Base-by-base conservation (phyloP, 1,139 yeast genomes). In the Geotrichum histeridarum region DNA sequence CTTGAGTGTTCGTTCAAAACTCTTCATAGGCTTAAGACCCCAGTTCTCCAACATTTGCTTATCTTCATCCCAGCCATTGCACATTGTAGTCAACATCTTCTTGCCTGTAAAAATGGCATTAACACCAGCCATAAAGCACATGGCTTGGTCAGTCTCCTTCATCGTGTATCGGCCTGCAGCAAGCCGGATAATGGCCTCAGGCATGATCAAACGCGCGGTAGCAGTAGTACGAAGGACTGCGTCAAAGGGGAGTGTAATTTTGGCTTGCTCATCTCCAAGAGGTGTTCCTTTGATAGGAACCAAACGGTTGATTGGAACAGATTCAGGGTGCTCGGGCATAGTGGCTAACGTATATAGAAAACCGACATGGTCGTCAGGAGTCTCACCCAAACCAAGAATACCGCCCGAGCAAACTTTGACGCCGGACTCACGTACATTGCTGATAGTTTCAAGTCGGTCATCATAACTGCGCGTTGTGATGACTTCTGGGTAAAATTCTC, bases 1-100 rank as follows among this genome's bases (percentile, higher is more conserved):
- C 31, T 48, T 48, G 11, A 27, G 36, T 2, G 55, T 53, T 44
- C 62, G 50, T 50, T 62, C 64, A 59, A 79, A 80, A 58, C 84
- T 77, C 67, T 80, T 74, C 87, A 85, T 81, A 39, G 90, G 89
- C 59, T 69, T 73, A 62, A 84, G 68, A 0, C 94, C 94, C 93
- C 93, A 86, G 62, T 77, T 79, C 2, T 69, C 67, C 41, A 86
- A 71, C 88, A 86, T 81, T 8, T 70, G 76, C 60, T 77, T 83
- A 66, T 86, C 94, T 65, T 85, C 93, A 50, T 85, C 89, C 93
- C 93, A 86, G 2, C 90, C 91, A 60, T 82, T 83, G 67, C 94
- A 86, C 83, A 83, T 82, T 2, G 94, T 86, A 2, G 94, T 86
- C 58, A 86, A 71, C 93, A 86, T 86, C 62, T 79, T 82, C 68